Percentiles rank a stretch among this genome's conserved stretches.
Evolutionary conservation across 1,139 yeast genomes (phyloP).

Genomic region (Zygosaccharomyces pseudobailii): DNA sequence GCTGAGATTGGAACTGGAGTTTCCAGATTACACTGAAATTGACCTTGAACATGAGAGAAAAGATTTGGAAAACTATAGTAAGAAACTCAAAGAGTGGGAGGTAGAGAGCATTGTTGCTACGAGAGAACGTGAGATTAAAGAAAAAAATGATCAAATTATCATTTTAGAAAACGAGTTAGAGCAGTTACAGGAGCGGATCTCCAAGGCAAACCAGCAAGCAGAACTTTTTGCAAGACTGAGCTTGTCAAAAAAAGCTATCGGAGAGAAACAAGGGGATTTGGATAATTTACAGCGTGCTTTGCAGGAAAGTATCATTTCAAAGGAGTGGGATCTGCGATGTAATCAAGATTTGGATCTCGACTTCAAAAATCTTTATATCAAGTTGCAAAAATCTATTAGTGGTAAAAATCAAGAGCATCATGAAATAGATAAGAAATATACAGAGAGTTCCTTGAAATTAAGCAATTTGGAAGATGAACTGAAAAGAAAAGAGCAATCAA

Average conservation of each 20-base stretch:
- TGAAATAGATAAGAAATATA: conserved; percentile 12
- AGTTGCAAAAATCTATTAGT: conserved; percentile 22
- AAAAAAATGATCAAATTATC: conserved; percentile 39
- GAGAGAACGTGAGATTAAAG: conserved; percentile 39
- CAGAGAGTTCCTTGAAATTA: conserved; percentile 20
- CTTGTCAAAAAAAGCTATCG: conserved; percentile 35
- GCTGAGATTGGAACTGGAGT: conserved; percentile 14
- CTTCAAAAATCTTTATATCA: conserved; percentile 19
- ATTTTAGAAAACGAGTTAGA: conserved; percentile 53
- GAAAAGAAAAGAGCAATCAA: conserved; percentile 2
- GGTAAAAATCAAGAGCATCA: conserved; percentile 14
- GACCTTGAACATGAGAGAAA: conserved; percentile 19
- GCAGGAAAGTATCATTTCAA: conserved; percentile 8
- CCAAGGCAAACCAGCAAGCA: conserved; percentile 51
- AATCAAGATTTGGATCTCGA: conserved; percentile 21
- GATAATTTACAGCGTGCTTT: conserved; percentile 16
- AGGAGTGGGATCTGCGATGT: conserved; percentile 11
- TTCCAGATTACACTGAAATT: conserved; percentile 11
- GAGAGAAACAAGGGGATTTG: conserved; percentile 15
- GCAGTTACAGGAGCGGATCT: conserved; percentile 46
- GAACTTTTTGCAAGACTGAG: conserved; percentile 52
- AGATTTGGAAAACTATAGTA: conserved; percentile 13
- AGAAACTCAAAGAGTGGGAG: conserved; percentile 37
- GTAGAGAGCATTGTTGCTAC: conserved; percentile 34
- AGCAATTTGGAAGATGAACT: conserved; percentile 19